Conservation (phyloP, 352 stramenopile genomes). For the Phytophthora sojae region DNA sequence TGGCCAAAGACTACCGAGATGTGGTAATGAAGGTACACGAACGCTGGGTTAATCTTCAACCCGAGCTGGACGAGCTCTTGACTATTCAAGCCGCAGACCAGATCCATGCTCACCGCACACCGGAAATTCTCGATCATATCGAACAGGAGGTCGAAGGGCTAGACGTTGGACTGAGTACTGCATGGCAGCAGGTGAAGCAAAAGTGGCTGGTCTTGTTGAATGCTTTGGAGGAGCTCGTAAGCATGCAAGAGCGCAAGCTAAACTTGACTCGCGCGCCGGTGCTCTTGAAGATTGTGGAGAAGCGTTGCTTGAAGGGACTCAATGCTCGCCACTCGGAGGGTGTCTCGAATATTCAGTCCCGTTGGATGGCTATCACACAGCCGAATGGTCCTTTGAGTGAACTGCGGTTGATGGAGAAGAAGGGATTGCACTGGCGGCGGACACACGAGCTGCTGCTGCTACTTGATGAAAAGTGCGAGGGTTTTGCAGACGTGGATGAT, state of each 20-base stretch:
- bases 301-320: slow-evolving; percentile 66
- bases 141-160: slow-evolving; percentile 63
- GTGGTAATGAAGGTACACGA: slow-evolving; percentile 65
- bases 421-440: slow-evolving; percentile 73
- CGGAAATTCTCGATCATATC: slow-evolving; percentile 53
- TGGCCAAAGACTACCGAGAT: slow-evolving; percentile 51
- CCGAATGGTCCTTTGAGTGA: slow-evolving; percentile 66
- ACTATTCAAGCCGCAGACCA: slow-evolving; percentile 53
- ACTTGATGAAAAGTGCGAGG: slow-evolving; percentile 78
- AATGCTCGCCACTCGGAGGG: slow-evolving; percentile 60
- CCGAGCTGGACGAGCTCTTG: slow-evolving; percentile 66
- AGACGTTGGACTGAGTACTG: slow-evolving; percentile 66
- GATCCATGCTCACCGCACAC: slow-evolving; percentile 68
- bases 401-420: slow-evolving; percentile 71
- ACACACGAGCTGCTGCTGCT: slow-evolving; percentile 75
- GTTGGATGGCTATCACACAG: slow-evolving; percentile 78
- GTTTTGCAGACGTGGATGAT: slow-evolving; percentile 64
- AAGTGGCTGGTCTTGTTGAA: slow-evolving; percentile 63
- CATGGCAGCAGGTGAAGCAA: slow-evolving; percentile 63
- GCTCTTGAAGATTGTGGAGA: slow-evolving; percentile 56
- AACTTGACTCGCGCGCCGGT: slow-evolving; percentile 64
- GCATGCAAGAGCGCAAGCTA: slow-evolving; percentile 68
- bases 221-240: slow-evolving; percentile 61
- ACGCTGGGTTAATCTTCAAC: slow-evolving; percentile 77
- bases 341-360: slow-evolving; percentile 74